Conservation (phyloP, 345 rosid species). For the Moricandia moricandioides region DNA sequence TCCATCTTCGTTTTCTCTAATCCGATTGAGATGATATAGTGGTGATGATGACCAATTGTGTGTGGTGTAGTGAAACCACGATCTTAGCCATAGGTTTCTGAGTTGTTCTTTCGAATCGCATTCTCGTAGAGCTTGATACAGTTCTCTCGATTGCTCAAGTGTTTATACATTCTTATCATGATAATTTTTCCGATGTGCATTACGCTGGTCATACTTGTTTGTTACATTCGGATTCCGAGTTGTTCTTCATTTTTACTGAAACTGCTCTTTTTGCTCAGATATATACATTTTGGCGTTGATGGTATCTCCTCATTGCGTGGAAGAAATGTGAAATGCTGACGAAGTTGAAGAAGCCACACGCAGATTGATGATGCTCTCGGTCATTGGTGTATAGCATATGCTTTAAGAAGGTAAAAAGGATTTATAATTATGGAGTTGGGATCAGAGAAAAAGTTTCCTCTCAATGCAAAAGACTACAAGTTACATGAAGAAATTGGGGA, state of each 20-base stretch:
- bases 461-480: constrained; percentile 71
- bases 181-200: constrained; percentile 1
- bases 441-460: constrained; percentile 71
- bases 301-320: constrained; percentile 32
- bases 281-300: constrained; percentile 11
- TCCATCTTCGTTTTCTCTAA: not conserved
- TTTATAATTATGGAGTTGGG: constrained; percentile 47
- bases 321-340: constrained; percentile 53
- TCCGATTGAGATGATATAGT: constrained; percentile 16
- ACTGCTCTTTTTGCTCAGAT: constrained; percentile 12
- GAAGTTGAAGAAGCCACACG: constrained; percentile 65
- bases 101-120: not conserved
- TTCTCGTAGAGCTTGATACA: constrained; percentile 8
- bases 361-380: constrained; percentile 34
- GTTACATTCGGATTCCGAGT: not conserved
- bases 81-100: constrained; percentile 1
- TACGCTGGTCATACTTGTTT: not conserved
- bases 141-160: constrained; percentile 1
- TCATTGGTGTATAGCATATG: constrained; percentile 45
- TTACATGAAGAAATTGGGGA: constrained; percentile 93
- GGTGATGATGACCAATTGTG: constrained; percentile 16
- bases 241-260: constrained; percentile 16
- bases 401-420: constrained; percentile 26
- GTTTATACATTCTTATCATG: not conserved
- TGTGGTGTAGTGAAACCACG: not conserved